A percentile compares a stretch with the other conserved stretches of the same genome.
Conservation (phyloP, 441 rosid genomes). For the Populus hybrid region DNA sequence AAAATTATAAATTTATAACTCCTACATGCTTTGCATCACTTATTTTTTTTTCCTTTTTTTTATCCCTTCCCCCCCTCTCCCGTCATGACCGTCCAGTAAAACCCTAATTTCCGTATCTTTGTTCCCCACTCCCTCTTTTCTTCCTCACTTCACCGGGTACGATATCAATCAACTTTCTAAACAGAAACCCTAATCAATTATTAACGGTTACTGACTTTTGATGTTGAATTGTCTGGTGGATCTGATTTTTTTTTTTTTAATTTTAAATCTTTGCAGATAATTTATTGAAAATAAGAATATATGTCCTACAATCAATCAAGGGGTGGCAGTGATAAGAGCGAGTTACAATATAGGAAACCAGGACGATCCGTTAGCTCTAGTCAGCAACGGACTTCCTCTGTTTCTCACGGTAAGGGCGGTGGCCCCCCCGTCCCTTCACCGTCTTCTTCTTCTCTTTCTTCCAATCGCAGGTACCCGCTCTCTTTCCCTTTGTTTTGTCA, state of each 20-base stretch:
- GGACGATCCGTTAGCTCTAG: constrained; percentile 75
- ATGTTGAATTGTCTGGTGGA: constrained; percentile 5
- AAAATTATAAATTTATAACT: background rate
- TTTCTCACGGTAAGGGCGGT: constrained; percentile 65
- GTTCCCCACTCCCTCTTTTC: constrained; percentile 13
- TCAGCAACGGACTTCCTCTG: constrained; percentile 71
- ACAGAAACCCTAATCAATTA: constrained; percentile 6
- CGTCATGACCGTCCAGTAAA: constrained; percentile 36
- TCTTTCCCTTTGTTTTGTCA: background rate
- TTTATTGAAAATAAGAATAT: constrained; percentile 41
- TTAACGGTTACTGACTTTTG: background rate
- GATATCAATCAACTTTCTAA: background rate
- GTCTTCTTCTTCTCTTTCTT: constrained; percentile 32
- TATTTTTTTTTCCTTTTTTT: background rate
- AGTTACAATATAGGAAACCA: constrained; percentile 55
- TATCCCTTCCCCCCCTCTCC: background rate
- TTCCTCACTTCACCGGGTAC: background rate
- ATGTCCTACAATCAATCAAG: constrained; percentile 26
- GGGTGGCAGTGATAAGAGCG: constrained; percentile 86
- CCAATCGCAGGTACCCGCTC: constrained; percentile 45
- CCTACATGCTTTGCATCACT: background rate
- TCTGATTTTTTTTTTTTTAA: constrained; percentile 1
- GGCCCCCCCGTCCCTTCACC: constrained; percentile 75
- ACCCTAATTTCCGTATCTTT: constrained; percentile 38
- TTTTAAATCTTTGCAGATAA: background rate